Evolutionary conservation across 106 monocot species (phyloP), one percentile per base, ranked within the genome.

Genomic region (Iris macrosiphon): DNA sequence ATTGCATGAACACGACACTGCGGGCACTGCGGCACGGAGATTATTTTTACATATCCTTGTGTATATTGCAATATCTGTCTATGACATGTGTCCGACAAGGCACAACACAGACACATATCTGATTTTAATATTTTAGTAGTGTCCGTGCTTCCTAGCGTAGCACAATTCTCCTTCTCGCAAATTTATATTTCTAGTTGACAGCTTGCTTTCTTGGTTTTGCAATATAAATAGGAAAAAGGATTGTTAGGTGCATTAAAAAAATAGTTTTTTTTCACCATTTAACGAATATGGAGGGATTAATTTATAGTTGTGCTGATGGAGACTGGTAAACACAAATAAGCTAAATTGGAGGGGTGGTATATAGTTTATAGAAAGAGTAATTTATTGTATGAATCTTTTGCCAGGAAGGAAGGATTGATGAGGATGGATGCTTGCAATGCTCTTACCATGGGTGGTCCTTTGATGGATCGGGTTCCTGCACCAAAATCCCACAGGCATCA

Each of bases 381-480:
- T 22, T 32, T 40, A 20, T 34, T 52, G 13, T 45, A 4, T 10
- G 16, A 63, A 62, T 39, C 22, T n/a, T 34, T 39, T 37, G 38
- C 31, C 64, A 96, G 95, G 95, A 96, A 59, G 95, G 95, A 41
- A 77, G 95, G 79, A 89, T 96, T 56, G 95, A 96, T 61, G 95
- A 90, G 62, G 64, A 59, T 18, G 95, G 95, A 27, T 90, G 82
- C 76, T 60, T 89, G 82, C 95, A 96, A 75, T 96, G 95, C 66
- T 96, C 95, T 4, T 96, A 96, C 60, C 95, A 89, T 22, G 95
- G 95, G 3, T 96, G 95, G 95, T 86, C 95, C 6, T 96, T 96
- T 52, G 86, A 89, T 61, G 72, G 82, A 9, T 61, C 52, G 19
- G 89, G 95, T 7, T 62, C 85, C 7, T 96, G 95, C 51, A 62